Conservation (phyloP, 768 basidiomycete genomes). For the Boletus tomentosulus region DNA sequence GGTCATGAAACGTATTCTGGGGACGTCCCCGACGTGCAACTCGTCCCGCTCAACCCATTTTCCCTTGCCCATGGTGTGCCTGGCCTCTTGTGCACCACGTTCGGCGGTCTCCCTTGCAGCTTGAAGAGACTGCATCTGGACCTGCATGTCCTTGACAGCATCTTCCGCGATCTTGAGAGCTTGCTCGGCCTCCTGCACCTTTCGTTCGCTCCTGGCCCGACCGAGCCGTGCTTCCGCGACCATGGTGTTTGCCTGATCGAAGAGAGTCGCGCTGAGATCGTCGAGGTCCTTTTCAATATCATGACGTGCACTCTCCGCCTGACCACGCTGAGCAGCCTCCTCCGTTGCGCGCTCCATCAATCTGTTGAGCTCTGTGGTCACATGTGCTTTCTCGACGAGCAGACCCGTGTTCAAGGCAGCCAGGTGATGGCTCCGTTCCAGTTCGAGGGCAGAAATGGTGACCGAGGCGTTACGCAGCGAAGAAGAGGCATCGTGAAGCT, state of each 20-base stretch:
- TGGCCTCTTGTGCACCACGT: constrained; percentile 46
- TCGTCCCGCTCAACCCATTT: constrained; percentile 54
- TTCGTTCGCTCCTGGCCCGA: constrained; percentile 64
- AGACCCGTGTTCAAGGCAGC: constrained; percentile 87
- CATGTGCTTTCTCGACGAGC: constrained; percentile 87
- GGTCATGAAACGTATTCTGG: constrained; percentile 48
- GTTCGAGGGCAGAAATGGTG: constrained; percentile 74
- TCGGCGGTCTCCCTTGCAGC: constrained; percentile 64
- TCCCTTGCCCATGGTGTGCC: constrained; percentile 57
- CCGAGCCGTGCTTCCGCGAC: constrained; percentile 86
- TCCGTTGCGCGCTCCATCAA: constrained; percentile 95
- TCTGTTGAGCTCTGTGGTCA: constrained; percentile 86
- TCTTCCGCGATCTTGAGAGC: constrained; percentile 84
- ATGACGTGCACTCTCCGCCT: constrained; percentile 77
- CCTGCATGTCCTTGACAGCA: constrained; percentile 78
- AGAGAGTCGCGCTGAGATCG: constrained; percentile 86
- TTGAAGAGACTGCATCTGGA: constrained; percentile 74
- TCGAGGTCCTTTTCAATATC: constrained; percentile 94
- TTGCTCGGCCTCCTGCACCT: constrained; percentile 70
- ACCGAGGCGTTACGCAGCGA: constrained; percentile 56
- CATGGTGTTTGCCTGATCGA: constrained; percentile 94
- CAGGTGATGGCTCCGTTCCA: constrained; percentile 82
- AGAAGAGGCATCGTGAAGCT: constrained; percentile 64
- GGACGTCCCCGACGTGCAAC: constrained; percentile 23
- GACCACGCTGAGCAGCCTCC: constrained; percentile 86